These are phyloP conservation scores for Rhinocladiella similis DNA, from an alignment of 2,329 filamentous ascomycete genomes.

Conservation along the genomic window DNA sequence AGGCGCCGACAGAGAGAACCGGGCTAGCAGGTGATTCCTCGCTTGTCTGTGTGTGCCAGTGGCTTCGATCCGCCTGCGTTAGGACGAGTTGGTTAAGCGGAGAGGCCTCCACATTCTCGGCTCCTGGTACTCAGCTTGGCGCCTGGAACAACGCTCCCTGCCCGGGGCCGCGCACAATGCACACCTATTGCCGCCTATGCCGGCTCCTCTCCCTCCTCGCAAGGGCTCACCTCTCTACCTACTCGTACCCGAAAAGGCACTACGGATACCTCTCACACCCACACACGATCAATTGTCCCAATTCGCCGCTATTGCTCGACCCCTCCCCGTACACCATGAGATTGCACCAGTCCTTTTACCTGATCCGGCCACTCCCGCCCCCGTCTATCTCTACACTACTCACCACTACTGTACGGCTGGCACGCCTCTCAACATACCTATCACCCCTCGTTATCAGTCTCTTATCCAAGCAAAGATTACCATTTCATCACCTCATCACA, in stretches of 20 bases:
- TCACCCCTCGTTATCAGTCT: background rate
- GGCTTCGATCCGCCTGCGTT: slow-evolving; percentile 15
- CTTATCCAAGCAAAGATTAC: background rate
- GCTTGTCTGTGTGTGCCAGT: slow-evolving; percentile 21
- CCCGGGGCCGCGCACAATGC: too few species aligned
- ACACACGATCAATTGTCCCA: background rate
- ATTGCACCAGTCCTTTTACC: slow-evolving; percentile 11
- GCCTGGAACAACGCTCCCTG: background rate
- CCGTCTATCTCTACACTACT: background rate
- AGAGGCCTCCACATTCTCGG: background rate
- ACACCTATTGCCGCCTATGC: too few species aligned
- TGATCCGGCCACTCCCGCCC: slow-evolving; percentile 7
- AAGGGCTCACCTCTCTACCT: too few species aligned
- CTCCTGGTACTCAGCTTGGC: background rate
- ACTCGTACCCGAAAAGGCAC: too few species aligned
- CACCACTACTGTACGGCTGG: background rate
- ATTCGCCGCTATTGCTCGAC: background rate
- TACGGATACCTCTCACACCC: too few species aligned
- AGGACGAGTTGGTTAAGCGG: slow-evolving; percentile 3
- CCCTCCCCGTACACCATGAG: background rate
- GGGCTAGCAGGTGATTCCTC: background rate
- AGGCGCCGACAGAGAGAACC: background rate
- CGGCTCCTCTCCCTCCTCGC: too few species aligned
- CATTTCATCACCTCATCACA: slow-evolving; percentile 3
- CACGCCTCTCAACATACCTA: background rate